These are phyloP conservation scores for Schizochytrium sp. DNA, from an alignment of 108 stramenopile genomes.

Conservation along the genomic window DNA sequence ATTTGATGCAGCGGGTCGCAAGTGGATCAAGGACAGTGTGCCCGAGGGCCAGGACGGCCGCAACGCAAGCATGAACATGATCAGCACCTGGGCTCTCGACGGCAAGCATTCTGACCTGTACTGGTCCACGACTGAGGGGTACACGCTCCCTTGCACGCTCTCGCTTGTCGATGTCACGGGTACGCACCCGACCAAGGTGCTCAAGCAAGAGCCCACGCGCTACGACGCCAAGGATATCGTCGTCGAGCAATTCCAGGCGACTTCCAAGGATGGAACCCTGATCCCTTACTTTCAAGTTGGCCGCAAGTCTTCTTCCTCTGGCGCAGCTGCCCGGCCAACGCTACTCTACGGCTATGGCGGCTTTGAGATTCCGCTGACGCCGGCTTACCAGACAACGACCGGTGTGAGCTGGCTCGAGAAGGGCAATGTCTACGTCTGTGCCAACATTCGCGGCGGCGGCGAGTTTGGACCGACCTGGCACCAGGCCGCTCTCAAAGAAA, in stretches of 20 bases:
- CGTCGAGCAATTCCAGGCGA: neutral
- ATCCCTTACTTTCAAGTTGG: constrained; percentile 42
- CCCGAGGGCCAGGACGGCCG: neutral
- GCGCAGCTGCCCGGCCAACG: constrained; percentile 3
- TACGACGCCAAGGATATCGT: neutral
- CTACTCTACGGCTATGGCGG: constrained; percentile 82
- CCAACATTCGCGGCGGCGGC: constrained; percentile 91
- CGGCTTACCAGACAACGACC: constrained; percentile 63
- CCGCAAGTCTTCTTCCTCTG: neutral
- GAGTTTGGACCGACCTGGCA: constrained; percentile 85
- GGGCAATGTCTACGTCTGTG: constrained; percentile 80
- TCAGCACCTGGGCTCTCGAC: neutral
- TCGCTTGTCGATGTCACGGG: neutral
- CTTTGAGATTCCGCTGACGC: constrained; percentile 86
- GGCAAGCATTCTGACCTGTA: neutral
- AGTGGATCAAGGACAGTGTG: neutral
- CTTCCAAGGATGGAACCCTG: constrained; percentile 30
- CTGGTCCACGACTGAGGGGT: constrained; percentile 45
- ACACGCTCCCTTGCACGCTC: constrained; percentile 52
- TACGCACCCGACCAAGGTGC: neutral
- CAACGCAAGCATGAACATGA: neutral
- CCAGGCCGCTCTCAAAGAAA: constrained; percentile 64
- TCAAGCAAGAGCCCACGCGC: constrained; percentile 21
- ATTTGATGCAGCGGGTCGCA: neutral
- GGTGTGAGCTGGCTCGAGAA: constrained; percentile 77